phyloP scores from a whole-genome alignment of 2,329 filamentous ascomycete species.

The Alternaria atra region DNA sequence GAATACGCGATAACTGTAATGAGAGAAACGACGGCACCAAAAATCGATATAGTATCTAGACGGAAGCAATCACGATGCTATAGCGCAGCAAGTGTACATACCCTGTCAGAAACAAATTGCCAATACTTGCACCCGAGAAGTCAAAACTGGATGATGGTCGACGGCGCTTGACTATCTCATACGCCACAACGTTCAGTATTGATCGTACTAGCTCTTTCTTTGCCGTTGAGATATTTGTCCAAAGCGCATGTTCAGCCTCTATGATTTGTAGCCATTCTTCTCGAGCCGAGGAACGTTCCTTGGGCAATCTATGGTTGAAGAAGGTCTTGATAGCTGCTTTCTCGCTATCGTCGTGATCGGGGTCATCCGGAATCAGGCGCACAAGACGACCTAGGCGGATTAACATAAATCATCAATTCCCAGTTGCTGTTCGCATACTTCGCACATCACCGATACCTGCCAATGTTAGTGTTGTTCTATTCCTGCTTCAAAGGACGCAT shows the following conservation, averaged over 20 bases:
- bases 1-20: neutral
- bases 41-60: neutral
- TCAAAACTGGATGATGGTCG: conserved; percentile 59
- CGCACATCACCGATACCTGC: conserved; percentile 75
- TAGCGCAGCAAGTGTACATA: conserved; percentile 35
- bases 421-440: conserved; percentile 61
- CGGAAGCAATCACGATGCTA: neutral
- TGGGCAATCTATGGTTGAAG: conserved; percentile 85
- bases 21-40: neutral
- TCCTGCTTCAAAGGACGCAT: conserved; percentile 25
- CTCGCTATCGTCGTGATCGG: conserved; percentile 59
- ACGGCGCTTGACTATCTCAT: conserved; percentile 59
- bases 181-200: conserved; percentile 60
- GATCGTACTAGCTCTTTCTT: conserved; percentile 63
- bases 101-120: conserved; percentile 62
- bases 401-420: neutral
- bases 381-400: conserved; percentile 77
- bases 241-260: conserved; percentile 80
- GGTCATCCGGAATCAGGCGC: conserved; percentile 79
- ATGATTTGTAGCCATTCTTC: conserved; percentile 89
- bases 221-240: conserved; percentile 64
- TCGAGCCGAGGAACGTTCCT: conserved; percentile 68
- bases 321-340: conserved; percentile 79
- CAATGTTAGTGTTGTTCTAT: conserved; percentile 2
- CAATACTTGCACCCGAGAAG: conserved; percentile 61